Percentiles rank a stretch among this genome's conserved stretches.
phyloP scores from a whole-genome alignment of 2,329 filamentous ascomycete species.

The Whalleya microplaca region DNA sequence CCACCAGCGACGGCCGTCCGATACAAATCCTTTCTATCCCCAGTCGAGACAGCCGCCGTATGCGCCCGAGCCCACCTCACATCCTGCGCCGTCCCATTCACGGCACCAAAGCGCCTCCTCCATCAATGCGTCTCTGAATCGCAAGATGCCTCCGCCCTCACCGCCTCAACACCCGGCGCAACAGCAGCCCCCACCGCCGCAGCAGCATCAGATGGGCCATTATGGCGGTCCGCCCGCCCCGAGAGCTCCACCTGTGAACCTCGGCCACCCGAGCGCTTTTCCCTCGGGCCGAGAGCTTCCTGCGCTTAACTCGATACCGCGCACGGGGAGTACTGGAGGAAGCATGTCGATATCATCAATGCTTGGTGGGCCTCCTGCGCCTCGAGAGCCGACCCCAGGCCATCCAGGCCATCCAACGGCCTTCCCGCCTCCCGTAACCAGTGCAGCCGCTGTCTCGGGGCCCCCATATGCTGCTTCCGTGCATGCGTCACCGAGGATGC shows the following conservation, averaged over 20 bases:
- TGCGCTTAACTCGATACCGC: constrained; percentile 43
- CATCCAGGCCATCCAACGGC: constrained; percentile 48
- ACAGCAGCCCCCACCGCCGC: constrained; percentile 25
- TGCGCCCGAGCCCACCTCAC: constrained; percentile 33
- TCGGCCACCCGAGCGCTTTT: constrained; percentile 37
- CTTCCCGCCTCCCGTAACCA: constrained; percentile 44
- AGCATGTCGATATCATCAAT: constrained; percentile 67
- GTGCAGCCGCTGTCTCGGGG: constrained; percentile 46
- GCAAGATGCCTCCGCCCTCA: background rate
- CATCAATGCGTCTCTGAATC: constrained; percentile 21
- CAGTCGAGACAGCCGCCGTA: constrained; percentile 35
- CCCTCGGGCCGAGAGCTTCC: constrained; percentile 38
- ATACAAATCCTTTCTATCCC: constrained; percentile 36
- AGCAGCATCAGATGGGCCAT: constrained; percentile 35
- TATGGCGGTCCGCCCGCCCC: constrained; percentile 34
- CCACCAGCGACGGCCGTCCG: constrained; percentile 37
- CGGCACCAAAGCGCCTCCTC: constrained; percentile 40
- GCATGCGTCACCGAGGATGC: constrained; percentile 61
- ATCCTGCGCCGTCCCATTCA: constrained; percentile 35
- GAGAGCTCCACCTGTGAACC: constrained; percentile 34
- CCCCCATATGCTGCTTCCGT: constrained; percentile 52
- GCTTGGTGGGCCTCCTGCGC: constrained; percentile 55
- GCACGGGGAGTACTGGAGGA: constrained; percentile 52
- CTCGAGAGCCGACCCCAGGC: constrained; percentile 47
- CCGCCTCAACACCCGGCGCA: constrained; percentile 28